Percentiles rank a stretch among this genome's conserved stretches.
These are phyloP conservation scores for Colletotrichum somersetense DNA, from an alignment of 2,329 filamentous ascomycete genomes.

Conservation along the genomic window DNA sequence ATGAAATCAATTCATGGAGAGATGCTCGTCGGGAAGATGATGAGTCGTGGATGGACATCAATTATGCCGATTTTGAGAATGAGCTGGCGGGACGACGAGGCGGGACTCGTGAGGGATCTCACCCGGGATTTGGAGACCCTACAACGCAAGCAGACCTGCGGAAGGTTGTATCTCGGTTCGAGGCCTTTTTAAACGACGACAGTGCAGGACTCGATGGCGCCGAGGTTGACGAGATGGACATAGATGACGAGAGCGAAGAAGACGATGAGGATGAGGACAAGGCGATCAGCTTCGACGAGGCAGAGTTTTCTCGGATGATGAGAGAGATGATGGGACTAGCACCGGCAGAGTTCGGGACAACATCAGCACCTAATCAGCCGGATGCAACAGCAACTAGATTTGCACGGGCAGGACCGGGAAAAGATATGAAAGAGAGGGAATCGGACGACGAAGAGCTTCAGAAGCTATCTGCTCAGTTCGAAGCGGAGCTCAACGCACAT, in stretches of 20 bases:
- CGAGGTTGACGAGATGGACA: conserved; percentile 78
- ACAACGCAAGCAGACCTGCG: conserved; percentile 80
- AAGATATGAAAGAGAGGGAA: conserved; percentile 59
- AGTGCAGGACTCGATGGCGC: conserved; percentile 84
- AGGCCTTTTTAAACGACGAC: conserved; percentile 90
- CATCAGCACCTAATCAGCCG: conserved; percentile 28
- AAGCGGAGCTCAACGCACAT: conserved; percentile 77
- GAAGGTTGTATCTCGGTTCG: conserved; percentile 94
- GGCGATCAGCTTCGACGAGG: conserved; percentile 84
- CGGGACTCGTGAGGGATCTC: conserved; percentile 34
- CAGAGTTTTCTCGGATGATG: conserved; percentile 89
- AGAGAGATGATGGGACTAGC: conserved; percentile 86
- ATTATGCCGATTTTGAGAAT: conserved; percentile 88
- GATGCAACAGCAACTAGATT: conserved; percentile 22
- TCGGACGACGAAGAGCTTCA: conserved; percentile 67
- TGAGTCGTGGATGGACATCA: conserved; percentile 92
- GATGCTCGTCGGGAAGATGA: conserved; percentile 75
- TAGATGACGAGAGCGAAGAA: conserved; percentile 66
- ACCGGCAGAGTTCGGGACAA: conserved; percentile 37
- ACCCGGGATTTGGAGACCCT: conserved; percentile 72
- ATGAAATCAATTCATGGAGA: conserved; percentile 80
- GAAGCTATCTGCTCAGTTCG: conserved; percentile 76
- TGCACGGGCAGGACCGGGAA: conserved; percentile 31
- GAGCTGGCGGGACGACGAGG: conserved; percentile 70
- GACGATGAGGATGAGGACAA: conserved; percentile 77